Evolutionary conservation across 495 filamentous ascomycete species (phyloP).

Genomic region (Corynascus novoguineensis): DNA sequence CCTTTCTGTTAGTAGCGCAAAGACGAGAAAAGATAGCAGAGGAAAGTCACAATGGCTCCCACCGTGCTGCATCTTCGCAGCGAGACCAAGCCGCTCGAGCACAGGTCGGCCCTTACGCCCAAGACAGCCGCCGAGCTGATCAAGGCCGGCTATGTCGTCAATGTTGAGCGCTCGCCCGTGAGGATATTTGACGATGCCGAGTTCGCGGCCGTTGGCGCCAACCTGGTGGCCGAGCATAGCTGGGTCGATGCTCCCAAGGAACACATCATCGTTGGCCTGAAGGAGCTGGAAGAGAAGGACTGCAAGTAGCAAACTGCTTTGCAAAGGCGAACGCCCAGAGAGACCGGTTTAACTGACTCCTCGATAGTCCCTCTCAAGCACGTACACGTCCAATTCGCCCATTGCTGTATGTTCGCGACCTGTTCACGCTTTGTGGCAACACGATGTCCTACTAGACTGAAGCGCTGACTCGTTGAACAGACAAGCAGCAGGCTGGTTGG

Average conservation of each 20-base stretch:
- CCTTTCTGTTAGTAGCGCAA: too few relatives aligned
- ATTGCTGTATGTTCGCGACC: conserved; percentile 41
- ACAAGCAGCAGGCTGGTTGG: conserved; percentile 87
- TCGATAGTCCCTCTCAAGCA: conserved; percentile 70
- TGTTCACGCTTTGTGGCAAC: too few relatives aligned
- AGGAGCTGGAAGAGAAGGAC: conserved; percentile 86
- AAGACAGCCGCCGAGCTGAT: conserved; percentile 72
- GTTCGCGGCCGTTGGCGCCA: conserved; percentile 60
- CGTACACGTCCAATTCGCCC: conserved; percentile 78
- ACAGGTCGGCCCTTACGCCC: conserved; percentile 49
- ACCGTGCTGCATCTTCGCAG: conserved; percentile 43
- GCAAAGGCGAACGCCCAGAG: background rate
- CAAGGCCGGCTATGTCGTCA: conserved; percentile 76
- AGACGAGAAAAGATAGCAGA: too few relatives aligned
- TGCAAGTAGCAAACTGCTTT: conserved; percentile 38
- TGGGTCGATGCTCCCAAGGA: conserved; percentile 72
- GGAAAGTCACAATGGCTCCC: conserved; percentile 36
- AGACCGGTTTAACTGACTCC: conserved; percentile 1
- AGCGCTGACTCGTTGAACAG: too few relatives aligned
- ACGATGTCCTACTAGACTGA: too few relatives aligned
- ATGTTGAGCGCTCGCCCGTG: conserved; percentile 72
- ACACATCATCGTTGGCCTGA: conserved; percentile 84
- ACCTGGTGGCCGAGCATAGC: conserved; percentile 71
- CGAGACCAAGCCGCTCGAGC: conserved; percentile 54
- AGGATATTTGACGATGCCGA: conserved; percentile 79